These are phyloP conservation scores for Termitomyces sp. DNA, from an alignment of 768 basidiomycete species.

Conservation along the genomic window DNA sequence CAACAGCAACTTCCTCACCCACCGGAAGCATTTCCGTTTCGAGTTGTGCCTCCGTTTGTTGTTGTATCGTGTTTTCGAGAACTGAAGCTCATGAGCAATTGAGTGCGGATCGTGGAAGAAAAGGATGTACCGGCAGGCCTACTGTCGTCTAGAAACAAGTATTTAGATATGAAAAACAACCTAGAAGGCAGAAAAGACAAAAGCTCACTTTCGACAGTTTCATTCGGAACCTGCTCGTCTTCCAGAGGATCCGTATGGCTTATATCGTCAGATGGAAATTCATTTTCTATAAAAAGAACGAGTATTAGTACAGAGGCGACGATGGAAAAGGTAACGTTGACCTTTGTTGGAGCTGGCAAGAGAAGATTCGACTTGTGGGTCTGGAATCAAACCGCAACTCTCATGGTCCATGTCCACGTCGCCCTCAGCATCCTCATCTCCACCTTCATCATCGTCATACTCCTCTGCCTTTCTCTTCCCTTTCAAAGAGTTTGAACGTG, in stretches of 20 bases:
- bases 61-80: conserved; percentile 8
- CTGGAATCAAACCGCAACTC: not conserved
- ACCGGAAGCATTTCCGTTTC: not conserved
- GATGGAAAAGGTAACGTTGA: not conserved
- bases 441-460: not conserved
- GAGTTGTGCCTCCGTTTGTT: not conserved
- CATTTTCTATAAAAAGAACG: conserved; percentile 5
- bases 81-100: conserved; percentile 19
- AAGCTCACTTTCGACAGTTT: not conserved
- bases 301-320: not conserved
- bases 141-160: not conserved
- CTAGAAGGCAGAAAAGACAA: not conserved
- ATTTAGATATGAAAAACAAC: not conserved
- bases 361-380: conserved; percentile 10
- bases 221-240: not conserved
- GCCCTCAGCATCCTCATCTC: conserved; percentile 8
- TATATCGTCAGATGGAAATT: not conserved
- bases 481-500: not conserved
- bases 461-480: conserved; percentile 9
- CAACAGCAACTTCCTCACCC: conserved; percentile 5
- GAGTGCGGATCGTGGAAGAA: conserved; percentile 12
- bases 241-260: not conserved
- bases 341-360: conserved; percentile 17
- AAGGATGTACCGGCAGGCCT: conserved; percentile 9
- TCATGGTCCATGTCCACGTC: conserved; percentile 6